Evolutionary conservation across 257 asterid species (phyloP), one percentile per base, ranked within the genome.

Genomic region (Nicotiana paniculata): DNA sequence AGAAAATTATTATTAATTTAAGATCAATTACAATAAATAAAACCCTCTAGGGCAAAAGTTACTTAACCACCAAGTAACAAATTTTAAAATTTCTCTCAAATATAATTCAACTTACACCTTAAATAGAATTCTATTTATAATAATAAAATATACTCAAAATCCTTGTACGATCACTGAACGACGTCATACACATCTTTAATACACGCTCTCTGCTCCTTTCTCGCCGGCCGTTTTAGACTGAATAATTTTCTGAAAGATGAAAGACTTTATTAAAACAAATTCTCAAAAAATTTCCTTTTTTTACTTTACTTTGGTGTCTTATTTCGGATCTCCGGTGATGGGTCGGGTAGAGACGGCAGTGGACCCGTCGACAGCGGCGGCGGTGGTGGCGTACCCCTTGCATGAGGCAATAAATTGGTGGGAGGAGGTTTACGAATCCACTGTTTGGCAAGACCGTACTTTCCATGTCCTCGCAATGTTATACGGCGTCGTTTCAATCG

Each of bases 401-500:
- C 93, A 87, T 81, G 92, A 85, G 16, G 93, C 96, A 4, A 81
- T 88, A 79, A 88, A 88, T 82, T 93, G 98, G 99, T 95, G 99
- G 99, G 93, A 92, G 78, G 67, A 85, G 35, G 89, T 95, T 37
- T 92, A 93, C 63, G 81, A 88, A 61, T 91, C 97, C 0, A 81
- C 87, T 62, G 80, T 86, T 55, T 95, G 99, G 99, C 99, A 95
- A 85, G 97, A 91, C 91, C 91, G 92, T 30, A 91, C 90, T 37
- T 95, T 92, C 83, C 93, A 88, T 81, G 83, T 85, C 21, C 96
- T 95, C 57, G 92, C 98, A 53, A 88, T 82, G 3, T 92, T 95
- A 57, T 95, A 89, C 74, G 99, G 97, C 81, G 84, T 89, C 87
- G 95, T 95, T 63, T 92, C 97, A 82, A 85, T 64, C 35, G 90